Conservation (phyloP, 2,329 filamentous ascomycete species). For the Aspergillus fumigatus region DNA sequence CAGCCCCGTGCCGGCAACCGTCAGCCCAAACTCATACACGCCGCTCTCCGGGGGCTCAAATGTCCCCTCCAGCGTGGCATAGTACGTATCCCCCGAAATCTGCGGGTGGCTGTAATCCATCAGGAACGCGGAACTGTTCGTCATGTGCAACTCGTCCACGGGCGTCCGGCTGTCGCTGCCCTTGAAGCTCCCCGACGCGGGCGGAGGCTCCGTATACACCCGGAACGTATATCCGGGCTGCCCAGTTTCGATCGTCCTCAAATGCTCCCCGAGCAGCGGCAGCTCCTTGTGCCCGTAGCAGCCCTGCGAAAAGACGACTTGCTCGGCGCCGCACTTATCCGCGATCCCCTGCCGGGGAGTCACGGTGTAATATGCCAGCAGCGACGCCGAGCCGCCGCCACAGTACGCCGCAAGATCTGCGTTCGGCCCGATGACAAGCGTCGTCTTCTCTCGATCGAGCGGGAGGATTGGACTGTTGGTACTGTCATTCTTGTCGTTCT, state of each 20-base stretch:
- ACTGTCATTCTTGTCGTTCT: constrained; percentile 56
- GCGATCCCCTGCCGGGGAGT: constrained; percentile 42
- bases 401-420: constrained; percentile 46
- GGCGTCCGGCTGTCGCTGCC: constrained; percentile 37
- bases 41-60: constrained; percentile 58
- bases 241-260: constrained; percentile 48
- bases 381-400: constrained; percentile 61
- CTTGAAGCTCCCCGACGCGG: constrained; percentile 21
- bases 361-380: constrained; percentile 44
- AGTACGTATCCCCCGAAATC: constrained; percentile 51
- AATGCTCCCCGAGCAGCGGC: constrained; percentile 52
- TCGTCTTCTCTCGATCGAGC: constrained; percentile 41
- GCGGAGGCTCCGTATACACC: constrained; percentile 57
- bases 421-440: constrained; percentile 54
- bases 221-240: constrained; percentile 58
- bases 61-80: constrained; percentile 57
- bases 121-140: constrained; percentile 41
- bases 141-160: constrained; percentile 48
- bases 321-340: constrained; percentile 32
- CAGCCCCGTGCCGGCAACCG: constrained; percentile 61
- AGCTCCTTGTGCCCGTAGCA: constrained; percentile 62
- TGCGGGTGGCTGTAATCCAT: constrained; percentile 54
- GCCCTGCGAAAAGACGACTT: constrained; percentile 51
- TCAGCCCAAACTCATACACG: constrained; percentile 60
- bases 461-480: constrained; percentile 48